These are phyloP conservation scores for Ammopiptanthus mongolicus DNA, from an alignment of 306 rosid genomes.

Conservation along the genomic window DNA sequence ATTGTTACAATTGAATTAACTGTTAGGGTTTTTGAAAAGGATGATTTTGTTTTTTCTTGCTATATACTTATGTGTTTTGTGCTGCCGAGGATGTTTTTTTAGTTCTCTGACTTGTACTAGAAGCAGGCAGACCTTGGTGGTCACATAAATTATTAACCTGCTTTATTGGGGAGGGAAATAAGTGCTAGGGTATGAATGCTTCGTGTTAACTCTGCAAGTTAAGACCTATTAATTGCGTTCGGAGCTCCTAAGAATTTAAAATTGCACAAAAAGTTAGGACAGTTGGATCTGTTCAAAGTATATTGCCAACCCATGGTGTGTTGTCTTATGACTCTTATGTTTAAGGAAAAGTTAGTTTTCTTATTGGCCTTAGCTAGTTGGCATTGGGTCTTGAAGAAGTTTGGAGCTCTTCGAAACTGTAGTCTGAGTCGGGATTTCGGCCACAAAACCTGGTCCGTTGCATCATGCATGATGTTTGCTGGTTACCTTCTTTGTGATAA, in stretches of 20 bases:
- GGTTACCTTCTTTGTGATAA: neutral
- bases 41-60: neutral
- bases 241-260: neutral
- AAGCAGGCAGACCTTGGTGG: neutral
- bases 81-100: neutral
- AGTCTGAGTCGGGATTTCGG: neutral
- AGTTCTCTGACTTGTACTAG: neutral
- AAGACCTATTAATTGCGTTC: neutral
- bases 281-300: neutral
- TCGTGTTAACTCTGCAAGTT: neutral
- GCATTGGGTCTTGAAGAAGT: neutral
- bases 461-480: neutral
- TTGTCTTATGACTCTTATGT: neutral
- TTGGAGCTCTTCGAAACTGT: neutral
- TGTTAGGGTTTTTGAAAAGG: neutral
- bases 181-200: neutral
- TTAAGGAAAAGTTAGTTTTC: neutral
- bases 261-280: neutral
- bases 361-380: neutral
- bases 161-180: neutral
- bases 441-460: neutral
- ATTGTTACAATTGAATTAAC: slow-evolving; percentile 3
- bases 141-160: neutral
- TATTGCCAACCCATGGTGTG: neutral
- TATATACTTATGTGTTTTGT: neutral